Evolutionary conservation across 2,329 filamentous ascomycete species (phyloP), one percentile per base, ranked within the genome.

Genomic region (Penicillium frequentans): DNA sequence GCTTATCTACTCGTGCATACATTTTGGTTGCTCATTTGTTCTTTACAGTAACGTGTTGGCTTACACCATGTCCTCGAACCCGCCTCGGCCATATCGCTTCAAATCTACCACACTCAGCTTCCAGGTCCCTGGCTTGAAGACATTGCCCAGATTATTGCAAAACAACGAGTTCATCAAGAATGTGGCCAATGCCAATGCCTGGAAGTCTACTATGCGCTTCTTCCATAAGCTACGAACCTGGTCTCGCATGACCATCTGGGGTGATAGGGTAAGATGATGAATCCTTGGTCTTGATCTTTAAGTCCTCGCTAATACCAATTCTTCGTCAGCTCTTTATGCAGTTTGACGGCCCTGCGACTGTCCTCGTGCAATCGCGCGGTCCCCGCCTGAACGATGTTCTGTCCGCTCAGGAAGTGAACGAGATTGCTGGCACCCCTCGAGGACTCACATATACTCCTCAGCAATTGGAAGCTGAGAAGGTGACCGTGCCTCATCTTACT

Each of bases 301-400:
- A n/a, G n/a, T 19, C 35, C 11, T 14, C 8, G 24, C 52, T 62
- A 44, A 60, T 10, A 11, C 33, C 16, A 8, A 31, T 16, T 11
- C 21, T 26, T n/a, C 3, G 44, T 13, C 59, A 86, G 76, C 81
- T 98, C 26, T 98, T 98, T 75, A 79, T 99, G 31, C 90, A 90
- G 69, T 97, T 99, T 72, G 84, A 88, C 55, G 95, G 95, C 0
- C 95, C 95, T 2, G 85, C 85, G 6, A 97, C 90, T 2, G 84
- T 99, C 49, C 82, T 98, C 44, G 80, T 99, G 68, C 96, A 96
- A 62, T 96, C 91, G 52, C 86, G 93, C n/a, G 92, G 88, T 14
- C 85, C 90, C 23, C 83, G 89, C 16, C 78, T 96, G 44, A 86
- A 85, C 52, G 93, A 99, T 63, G 84, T 90, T 3, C 79, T 99